These are phyloP conservation scores for Magnusiomyces clavatus DNA, from an alignment of 1,139 yeast species.

Conservation along the genomic window DNA sequence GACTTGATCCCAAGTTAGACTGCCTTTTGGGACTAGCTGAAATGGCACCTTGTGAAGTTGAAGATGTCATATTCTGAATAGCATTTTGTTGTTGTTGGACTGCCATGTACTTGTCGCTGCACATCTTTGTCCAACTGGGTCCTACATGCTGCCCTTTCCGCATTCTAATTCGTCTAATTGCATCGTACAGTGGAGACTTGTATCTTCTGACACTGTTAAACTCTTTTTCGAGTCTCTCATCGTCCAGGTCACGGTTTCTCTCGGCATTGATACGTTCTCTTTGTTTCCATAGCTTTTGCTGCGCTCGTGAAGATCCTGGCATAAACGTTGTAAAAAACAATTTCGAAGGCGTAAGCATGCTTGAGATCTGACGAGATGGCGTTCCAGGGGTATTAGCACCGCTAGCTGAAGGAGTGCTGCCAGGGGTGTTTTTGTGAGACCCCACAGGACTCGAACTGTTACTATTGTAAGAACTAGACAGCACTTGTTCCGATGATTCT, in stretches of 20 bases:
- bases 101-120: constrained; percentile 9
- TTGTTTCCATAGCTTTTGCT: constrained; percentile 76
- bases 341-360: not conserved
- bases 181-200: constrained; percentile 59
- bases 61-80: constrained; percentile 4
- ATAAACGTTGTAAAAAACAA: constrained; percentile 20
- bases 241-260: constrained; percentile 50
- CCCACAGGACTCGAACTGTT: not conserved
- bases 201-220: constrained; percentile 62
- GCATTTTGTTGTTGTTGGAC: not conserved
- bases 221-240: constrained; percentile 68
- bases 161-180: constrained; percentile 39
- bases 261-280: constrained; percentile 51
- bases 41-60: not conserved
- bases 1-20: not conserved
- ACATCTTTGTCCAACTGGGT: constrained; percentile 6
- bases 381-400: constrained; percentile 1
- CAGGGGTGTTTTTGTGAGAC: not conserved
- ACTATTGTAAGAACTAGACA: not conserved
- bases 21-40: not conserved
- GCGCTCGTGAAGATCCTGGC: constrained; percentile 47
- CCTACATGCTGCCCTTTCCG: not conserved
- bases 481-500: not conserved
- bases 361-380: constrained; percentile 3
- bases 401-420: not conserved